Conservation (phyloP, 2,329 filamentous ascomycete genomes). For the Fusarium graminum region DNA sequence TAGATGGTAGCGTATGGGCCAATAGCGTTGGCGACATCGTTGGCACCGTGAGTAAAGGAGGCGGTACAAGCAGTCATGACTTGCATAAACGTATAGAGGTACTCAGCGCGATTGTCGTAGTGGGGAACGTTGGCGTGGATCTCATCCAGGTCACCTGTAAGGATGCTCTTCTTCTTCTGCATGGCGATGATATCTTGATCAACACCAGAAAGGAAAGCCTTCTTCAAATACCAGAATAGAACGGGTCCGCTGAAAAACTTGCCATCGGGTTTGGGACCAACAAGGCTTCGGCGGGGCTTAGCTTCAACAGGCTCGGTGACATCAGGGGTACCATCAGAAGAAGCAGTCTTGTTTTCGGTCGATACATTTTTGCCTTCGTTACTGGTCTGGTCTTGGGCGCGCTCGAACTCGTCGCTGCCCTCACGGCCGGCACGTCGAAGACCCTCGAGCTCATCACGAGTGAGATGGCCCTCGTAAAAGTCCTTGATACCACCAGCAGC, state of each 20-base stretch:
- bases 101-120: slow-evolving; percentile 70
- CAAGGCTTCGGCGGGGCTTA: slow-evolving; percentile 36
- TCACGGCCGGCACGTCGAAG: slow-evolving; percentile 52
- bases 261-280: slow-evolving; percentile 43
- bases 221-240: slow-evolving; percentile 48
- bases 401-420: slow-evolving; percentile 43
- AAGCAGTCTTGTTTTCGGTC: slow-evolving; percentile 43
- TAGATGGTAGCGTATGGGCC: slow-evolving; percentile 74
- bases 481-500: slow-evolving; percentile 66
- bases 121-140: slow-evolving; percentile 69
- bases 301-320: slow-evolving; percentile 13
- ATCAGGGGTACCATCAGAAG: slow-evolving; percentile 1
- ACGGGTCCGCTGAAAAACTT: slow-evolving; percentile 19
- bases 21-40: slow-evolving; percentile 74
- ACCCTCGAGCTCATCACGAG: slow-evolving; percentile 63
- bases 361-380: slow-evolving; percentile 45
- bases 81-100: slow-evolving; percentile 71
- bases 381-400: slow-evolving; percentile 34
- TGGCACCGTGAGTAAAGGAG: slow-evolving; percentile 75
- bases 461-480: slow-evolving; percentile 69
- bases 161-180: slow-evolving; percentile 60
- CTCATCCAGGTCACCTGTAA: slow-evolving; percentile 66
- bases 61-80: slow-evolving; percentile 73
- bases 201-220: slow-evolving; percentile 42
- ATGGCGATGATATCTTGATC: slow-evolving; percentile 49